phyloP scores from a whole-genome alignment of 2,329 filamentous ascomycete genomes.

The Aspergillus thermomutatus region DNA sequence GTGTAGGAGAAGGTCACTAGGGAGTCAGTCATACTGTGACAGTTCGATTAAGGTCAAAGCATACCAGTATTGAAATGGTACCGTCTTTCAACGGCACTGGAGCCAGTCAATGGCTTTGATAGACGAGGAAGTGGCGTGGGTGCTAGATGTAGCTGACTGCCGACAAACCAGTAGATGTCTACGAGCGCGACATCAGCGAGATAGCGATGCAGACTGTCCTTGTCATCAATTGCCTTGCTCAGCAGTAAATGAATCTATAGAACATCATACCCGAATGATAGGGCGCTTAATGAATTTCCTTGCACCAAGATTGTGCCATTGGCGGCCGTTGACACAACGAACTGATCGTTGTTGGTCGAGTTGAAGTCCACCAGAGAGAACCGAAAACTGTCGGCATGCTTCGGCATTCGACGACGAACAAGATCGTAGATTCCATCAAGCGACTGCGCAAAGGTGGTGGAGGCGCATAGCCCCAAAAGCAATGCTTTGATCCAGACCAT shows the following conservation, averaged over 20 bases:
- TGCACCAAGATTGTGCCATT: slow-evolving; percentile 31
- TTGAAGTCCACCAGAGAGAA: slow-evolving; percentile 16
- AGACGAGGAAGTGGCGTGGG: slow-evolving; percentile 28
- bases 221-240: background rate
- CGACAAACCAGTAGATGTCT: slow-evolving; percentile 49
- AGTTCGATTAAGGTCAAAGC: background rate
- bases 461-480: slow-evolving; percentile 8
- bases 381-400: slow-evolving; percentile 18
- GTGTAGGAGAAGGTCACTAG: slow-evolving; percentile 53
- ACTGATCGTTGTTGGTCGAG: slow-evolving; percentile 15
- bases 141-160: slow-evolving; percentile 38
- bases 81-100: slow-evolving; percentile 18
- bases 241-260: background rate
- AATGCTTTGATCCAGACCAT: background rate
- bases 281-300: slow-evolving; percentile 33
- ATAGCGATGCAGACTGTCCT: slow-evolving; percentile 38
- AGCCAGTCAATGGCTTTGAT: slow-evolving; percentile 34
- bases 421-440: slow-evolving; percentile 23
- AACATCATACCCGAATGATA: slow-evolving; percentile 29
- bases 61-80: slow-evolving; percentile 52
- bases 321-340: slow-evolving; percentile 13
- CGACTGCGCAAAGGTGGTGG: slow-evolving; percentile 10
- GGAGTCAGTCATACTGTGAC: background rate
- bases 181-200: slow-evolving; percentile 41
- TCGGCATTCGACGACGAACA: slow-evolving; percentile 21